These are phyloP conservation scores for Kwoniella bestiolae DNA, from an alignment of 768 basidiomycete species.

Conservation along the genomic window DNA sequence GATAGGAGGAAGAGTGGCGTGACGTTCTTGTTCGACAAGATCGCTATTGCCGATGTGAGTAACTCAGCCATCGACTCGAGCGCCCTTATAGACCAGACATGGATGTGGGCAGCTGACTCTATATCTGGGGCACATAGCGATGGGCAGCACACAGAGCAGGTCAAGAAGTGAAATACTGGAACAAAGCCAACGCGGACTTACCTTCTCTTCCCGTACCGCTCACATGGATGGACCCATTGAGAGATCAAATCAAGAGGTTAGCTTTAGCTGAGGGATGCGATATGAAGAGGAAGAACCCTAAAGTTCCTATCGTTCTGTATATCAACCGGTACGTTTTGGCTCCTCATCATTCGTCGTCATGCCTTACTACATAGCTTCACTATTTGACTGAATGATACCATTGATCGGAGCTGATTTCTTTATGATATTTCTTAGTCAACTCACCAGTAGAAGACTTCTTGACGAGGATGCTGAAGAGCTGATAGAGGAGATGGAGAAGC, in stretches of 20 bases:
- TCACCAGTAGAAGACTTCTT: slow-evolving; percentile 22
- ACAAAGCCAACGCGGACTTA: slow-evolving; percentile 35
- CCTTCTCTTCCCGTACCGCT: slow-evolving; percentile 7
- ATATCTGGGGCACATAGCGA: slow-evolving; percentile 8
- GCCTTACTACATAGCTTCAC: too few relatives aligned
- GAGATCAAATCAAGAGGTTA: slow-evolving; percentile 22
- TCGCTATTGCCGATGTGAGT: slow-evolving; percentile 30
- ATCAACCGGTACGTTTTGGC: slow-evolving; percentile 29
- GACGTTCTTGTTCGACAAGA: slow-evolving; percentile 29
- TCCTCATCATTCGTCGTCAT: not conserved
- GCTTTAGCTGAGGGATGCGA: slow-evolving; percentile 15
- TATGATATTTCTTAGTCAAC: slow-evolving; percentile 14
- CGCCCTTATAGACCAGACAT: not conserved
- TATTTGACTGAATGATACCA: too few relatives aligned
- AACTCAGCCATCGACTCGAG: not conserved
- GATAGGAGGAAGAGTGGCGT: slow-evolving; percentile 24
- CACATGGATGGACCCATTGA: slow-evolving; percentile 28
- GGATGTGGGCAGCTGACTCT: not conserved
- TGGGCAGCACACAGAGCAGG: slow-evolving; percentile 24
- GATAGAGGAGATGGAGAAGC: slow-evolving; percentile 20
- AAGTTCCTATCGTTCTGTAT: slow-evolving; percentile 29
- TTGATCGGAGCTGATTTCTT: not conserved
- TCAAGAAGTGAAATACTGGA: slow-evolving; percentile 20
- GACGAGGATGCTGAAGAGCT: slow-evolving; percentile 23
- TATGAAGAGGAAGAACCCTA: not conserved